Conservation (phyloP, 352 stramenopile genomes). For the Globisporangium lucens region DNA sequence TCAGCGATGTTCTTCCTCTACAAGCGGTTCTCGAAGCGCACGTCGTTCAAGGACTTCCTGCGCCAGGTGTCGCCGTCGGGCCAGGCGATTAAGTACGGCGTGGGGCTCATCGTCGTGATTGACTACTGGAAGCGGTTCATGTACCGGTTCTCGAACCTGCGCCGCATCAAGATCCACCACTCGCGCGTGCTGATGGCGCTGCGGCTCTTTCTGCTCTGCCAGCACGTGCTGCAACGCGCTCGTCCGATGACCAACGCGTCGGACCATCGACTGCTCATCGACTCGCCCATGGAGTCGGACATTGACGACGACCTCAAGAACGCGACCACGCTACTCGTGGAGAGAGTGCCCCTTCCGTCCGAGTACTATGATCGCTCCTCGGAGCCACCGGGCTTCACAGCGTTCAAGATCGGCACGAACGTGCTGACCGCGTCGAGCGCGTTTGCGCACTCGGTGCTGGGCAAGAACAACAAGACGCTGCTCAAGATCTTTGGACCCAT, state of each 20-base stretch:
- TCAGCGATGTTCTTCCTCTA: constrained; percentile 59
- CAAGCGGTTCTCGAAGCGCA: constrained; percentile 67
- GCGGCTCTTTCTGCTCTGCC: constrained; percentile 74
- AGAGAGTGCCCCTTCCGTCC: constrained; percentile 72
- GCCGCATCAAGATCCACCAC: constrained; percentile 85
- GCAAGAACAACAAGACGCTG: constrained; percentile 58
- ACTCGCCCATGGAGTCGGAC: constrained; percentile 80
- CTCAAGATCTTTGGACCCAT: constrained; percentile 52
- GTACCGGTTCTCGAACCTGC: constrained; percentile 82
- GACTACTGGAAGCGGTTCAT: constrained; percentile 80
- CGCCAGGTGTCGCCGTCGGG: constrained; percentile 59
- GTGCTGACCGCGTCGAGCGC: constrained; percentile 74
- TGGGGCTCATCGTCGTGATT: constrained; percentile 43
- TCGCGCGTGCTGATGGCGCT: constrained; percentile 81
- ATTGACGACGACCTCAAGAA: constrained; percentile 89
- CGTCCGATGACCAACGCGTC: constrained; percentile 65
- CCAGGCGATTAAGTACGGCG: constrained; percentile 56
- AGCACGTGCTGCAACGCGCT: constrained; percentile 80
- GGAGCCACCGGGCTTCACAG: constrained; percentile 72
- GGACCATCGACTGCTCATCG: constrained; percentile 76
- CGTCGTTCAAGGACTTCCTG: constrained; percentile 69
- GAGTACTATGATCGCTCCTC: constrained; percentile 86
- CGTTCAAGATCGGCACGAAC: constrained; percentile 82
- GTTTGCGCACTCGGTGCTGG: constrained; percentile 73
- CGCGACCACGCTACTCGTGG: constrained; percentile 71